Percentiles rank a stretch among this genome's conserved stretches.
phyloP scores from a whole-genome alignment of 2,329 filamentous ascomycete species.

The Aspergillus sergii region DNA sequence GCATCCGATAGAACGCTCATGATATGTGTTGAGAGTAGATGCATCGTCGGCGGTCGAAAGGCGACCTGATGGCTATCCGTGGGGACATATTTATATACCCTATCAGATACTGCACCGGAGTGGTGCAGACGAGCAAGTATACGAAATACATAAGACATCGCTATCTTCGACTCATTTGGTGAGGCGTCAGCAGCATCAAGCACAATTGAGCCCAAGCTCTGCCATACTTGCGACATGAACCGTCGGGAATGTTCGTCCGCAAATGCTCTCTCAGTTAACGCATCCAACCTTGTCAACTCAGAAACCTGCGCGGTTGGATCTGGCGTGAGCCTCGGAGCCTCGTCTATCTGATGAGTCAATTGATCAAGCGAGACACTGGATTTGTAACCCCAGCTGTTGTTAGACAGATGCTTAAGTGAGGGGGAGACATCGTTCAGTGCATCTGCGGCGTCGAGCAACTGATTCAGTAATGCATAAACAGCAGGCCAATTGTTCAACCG shows the following conservation, averaged over 20 bases:
- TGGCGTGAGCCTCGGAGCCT: constrained; percentile 9
- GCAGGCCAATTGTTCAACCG: constrained; percentile 43
- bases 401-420: constrained; percentile 28
- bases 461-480: constrained; percentile 41
- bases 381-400: constrained; percentile 29
- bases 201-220: constrained; percentile 43
- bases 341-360: constrained; percentile 24
- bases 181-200: constrained; percentile 43
- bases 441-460: constrained; percentile 42
- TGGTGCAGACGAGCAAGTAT: constrained; percentile 50
- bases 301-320: neutral
- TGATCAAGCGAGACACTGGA: constrained; percentile 31
- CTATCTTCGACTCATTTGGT: constrained; percentile 35
- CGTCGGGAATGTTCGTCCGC: constrained; percentile 24
- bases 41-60: constrained; percentile 47
- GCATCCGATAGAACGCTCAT: constrained; percentile 52
- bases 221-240: constrained; percentile 43
- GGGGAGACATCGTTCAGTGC: constrained; percentile 20
- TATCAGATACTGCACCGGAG: constrained; percentile 44
- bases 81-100: constrained; percentile 44
- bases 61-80: constrained; percentile 30
- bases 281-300: constrained; percentile 22
- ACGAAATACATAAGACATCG: constrained; percentile 49
- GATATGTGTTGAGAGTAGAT: constrained; percentile 48
- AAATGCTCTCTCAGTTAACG: constrained; percentile 28